A percentile compares a stretch with the other conserved stretches of the same genome.
Conservation (phyloP, 345 rosid species). For the Tarenaya hassleriana region DNA sequence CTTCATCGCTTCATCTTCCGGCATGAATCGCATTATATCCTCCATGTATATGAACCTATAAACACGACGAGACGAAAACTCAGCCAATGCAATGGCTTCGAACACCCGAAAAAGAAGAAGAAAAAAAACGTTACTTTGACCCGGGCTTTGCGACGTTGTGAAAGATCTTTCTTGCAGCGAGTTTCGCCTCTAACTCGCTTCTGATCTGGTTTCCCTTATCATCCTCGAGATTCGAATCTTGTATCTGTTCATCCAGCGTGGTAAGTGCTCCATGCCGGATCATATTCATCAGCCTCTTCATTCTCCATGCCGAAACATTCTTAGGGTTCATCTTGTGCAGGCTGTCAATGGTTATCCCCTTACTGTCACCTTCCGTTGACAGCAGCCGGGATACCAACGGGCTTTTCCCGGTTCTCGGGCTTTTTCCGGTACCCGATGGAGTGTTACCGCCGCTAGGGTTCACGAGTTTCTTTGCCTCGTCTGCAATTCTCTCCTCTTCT, state of each 20-base stretch:
- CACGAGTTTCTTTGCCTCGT: constrained; percentile 38
- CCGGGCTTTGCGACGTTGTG: constrained; percentile 44
- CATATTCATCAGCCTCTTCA: constrained; percentile 63
- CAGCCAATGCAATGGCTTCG: no score
- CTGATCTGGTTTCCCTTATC: constrained; percentile 44
- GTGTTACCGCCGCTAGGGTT: constrained; percentile 27
- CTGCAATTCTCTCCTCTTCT: constrained; percentile 39
- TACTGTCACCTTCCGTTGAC: constrained; percentile 27
- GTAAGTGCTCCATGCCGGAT: constrained; percentile 51
- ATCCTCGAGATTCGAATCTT: constrained; percentile 34
- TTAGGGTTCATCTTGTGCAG: constrained; percentile 48
- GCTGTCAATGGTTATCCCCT: constrained; percentile 43
- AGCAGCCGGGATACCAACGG: constrained; percentile 32
- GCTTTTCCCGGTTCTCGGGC: constrained; percentile 23
- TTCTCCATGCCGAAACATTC: constrained; percentile 69
- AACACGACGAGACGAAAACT: not conserved
- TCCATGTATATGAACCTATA: constrained; percentile 54
- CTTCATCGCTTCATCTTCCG: constrained; percentile 58
- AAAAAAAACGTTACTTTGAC: constrained; percentile 24
- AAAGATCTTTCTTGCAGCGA: constrained; percentile 42
- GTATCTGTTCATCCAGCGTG: constrained; percentile 61
- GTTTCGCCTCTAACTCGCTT: constrained; percentile 50
- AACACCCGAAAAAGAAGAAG: not conserved
- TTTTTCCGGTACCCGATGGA: constrained; percentile 5
- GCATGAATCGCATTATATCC: constrained; percentile 70